phyloP scores from a whole-genome alignment of 495 filamentous ascomycete genomes.

The Parmelia sp. region DNA sequence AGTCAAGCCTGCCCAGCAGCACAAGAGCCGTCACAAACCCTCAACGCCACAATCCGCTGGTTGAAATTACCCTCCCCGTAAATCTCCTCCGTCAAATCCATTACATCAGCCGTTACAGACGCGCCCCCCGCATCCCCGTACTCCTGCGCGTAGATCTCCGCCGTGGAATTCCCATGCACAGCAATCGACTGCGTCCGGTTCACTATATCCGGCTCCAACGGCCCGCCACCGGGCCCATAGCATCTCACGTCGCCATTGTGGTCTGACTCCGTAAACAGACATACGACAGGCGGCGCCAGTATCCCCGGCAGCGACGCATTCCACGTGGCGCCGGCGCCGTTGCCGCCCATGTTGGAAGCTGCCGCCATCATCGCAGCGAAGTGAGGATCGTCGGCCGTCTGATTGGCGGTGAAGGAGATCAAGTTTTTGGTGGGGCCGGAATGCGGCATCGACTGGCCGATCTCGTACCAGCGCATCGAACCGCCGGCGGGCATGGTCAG shows the following conservation, averaged over 20 bases:
- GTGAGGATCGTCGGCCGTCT: not conserved
- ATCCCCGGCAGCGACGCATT: not conserved
- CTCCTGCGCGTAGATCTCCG: conserved; percentile 4
- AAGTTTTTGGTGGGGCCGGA: not conserved
- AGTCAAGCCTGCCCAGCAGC: not conserved
- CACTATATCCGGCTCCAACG: not conserved
- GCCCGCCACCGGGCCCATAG: not conserved
- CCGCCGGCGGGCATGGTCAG: conserved; percentile 4
- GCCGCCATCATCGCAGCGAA: not conserved
- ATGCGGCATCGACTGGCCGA: not conserved
- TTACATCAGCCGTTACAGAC: not conserved
- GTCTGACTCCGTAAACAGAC: conserved; percentile 10
- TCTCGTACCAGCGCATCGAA: not conserved
- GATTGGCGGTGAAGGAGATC: not conserved
- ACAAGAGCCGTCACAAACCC: not conserved
- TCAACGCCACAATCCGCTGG: not conserved
- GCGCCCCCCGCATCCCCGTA: conserved; percentile 10
- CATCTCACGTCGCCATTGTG: conserved; percentile 10
- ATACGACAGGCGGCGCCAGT: conserved; percentile 7
- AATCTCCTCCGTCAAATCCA: conserved; percentile 1
- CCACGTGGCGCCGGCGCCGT: not conserved
- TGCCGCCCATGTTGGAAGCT: not conserved
- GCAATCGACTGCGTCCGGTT: not conserved
- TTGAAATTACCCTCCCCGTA: not conserved
- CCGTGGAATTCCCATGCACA: conserved; percentile 11